These are phyloP conservation scores for Puccinia horiana DNA, from an alignment of 1,284 basidiomycete genomes.

Conservation along the genomic window DNA sequence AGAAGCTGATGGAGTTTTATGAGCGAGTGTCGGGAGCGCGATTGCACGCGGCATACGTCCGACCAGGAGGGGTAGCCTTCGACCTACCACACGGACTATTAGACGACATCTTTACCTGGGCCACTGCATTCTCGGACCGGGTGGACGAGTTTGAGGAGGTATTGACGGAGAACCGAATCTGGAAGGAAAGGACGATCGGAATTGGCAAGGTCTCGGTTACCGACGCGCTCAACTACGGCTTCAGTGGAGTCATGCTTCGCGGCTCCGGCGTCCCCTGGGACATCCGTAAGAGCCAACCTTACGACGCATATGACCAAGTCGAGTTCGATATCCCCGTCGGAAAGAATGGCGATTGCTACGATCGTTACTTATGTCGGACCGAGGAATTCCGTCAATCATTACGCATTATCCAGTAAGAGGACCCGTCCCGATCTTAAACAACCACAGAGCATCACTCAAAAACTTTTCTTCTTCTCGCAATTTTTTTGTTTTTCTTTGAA, in stretches of 20 bases:
- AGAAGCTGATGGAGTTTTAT: constrained; percentile 99
- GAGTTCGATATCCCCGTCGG: constrained; percentile 97
- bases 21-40: constrained; percentile 98
- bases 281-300: constrained; percentile 74
- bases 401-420: constrained; percentile 79
- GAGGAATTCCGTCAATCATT: constrained; percentile 97
- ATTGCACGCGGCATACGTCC: constrained; percentile 94
- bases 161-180: constrained; percentile 94
- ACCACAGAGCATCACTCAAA: too few species aligned
- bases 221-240: constrained; percentile 87
- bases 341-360: constrained; percentile 95
- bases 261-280: constrained; percentile 76
- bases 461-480: not conserved
- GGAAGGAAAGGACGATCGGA: constrained; percentile 91
- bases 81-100: constrained; percentile 94
- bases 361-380: constrained; percentile 89
- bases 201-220: constrained; percentile 89
- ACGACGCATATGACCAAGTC: constrained; percentile 97
- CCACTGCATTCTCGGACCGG: constrained; percentile 81
- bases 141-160: constrained; percentile 98
- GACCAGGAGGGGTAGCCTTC: constrained; percentile 96
- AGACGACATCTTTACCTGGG: constrained; percentile 97
- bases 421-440: not conserved
- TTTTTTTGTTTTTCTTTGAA: not conserved
- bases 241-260: constrained; percentile 95